Conservation (phyloP, 805 yeast species). For the Candida hungchunana region DNA sequence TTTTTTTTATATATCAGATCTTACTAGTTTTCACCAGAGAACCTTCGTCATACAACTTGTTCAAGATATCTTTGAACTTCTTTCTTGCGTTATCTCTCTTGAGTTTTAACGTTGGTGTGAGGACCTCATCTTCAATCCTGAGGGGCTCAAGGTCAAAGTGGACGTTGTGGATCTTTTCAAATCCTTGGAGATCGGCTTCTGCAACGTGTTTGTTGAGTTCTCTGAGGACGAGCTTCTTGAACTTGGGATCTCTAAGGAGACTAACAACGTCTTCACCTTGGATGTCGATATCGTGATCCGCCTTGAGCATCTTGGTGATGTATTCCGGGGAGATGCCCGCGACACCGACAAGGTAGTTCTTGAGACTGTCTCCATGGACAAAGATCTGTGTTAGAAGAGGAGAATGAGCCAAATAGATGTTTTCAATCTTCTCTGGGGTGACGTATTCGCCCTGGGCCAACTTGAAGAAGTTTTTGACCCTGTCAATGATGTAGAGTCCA, state of each 20-base stretch:
- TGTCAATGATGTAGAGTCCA: constrained; percentile 56
- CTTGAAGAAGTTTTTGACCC: constrained; percentile 77
- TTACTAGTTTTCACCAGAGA: constrained; percentile 29
- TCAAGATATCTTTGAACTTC: constrained; percentile 38
- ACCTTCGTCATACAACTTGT: constrained; percentile 48
- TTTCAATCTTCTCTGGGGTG: constrained; percentile 74
- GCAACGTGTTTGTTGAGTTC: constrained; percentile 22
- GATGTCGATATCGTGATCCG: constrained; percentile 13
- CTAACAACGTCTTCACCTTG: constrained; percentile 11
- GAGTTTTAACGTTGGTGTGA: constrained; percentile 65
- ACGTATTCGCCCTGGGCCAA: constrained; percentile 65
- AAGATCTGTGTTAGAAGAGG: constrained; percentile 51
- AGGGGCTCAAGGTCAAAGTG: constrained; percentile 55
- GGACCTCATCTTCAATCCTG: constrained; percentile 51
- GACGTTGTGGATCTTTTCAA: constrained; percentile 58
- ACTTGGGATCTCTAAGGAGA: constrained; percentile 18
- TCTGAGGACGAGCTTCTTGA: constrained; percentile 17
- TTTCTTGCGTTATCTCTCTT: constrained; percentile 47
- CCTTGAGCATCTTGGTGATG: constrained; percentile 14
- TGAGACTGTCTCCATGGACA: constrained; percentile 60
- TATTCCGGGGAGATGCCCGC: constrained; percentile 52
- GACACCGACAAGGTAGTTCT: constrained; percentile 57
- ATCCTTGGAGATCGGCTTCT: constrained; percentile 46
- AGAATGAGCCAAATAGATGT: constrained; percentile 49
- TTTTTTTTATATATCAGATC: constrained; percentile 10